Base-by-base conservation (phyloP, 805 yeast species). In the Candida incommunis region DNA sequence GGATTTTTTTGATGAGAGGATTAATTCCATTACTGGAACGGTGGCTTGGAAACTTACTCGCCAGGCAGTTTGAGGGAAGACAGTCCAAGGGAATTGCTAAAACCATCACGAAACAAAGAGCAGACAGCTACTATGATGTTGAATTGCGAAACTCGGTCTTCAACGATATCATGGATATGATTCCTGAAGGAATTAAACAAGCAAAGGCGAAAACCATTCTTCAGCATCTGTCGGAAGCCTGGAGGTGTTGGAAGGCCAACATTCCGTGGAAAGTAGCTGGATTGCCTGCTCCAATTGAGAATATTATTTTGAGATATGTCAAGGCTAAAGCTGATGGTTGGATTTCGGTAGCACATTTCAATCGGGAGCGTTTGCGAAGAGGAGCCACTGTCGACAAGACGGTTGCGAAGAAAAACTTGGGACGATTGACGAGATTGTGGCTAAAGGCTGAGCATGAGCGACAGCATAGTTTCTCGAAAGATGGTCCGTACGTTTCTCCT, bases 241-340 rank as follows among this genome's bases (percentile, higher is more conserved):
- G 99, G 99, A 70, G 98, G 60, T 92, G 97, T 61, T 92, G 99
- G 99, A 92, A 92, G 61, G 98, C 98, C 2, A 90, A 92, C 57
- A 82, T 92, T 47, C 95, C 96, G 0, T 92, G 97, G 97, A 79
- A 85, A 53, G 97, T 92, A 15, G 95, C 95, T 1, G 97, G 97
- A 0, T 68, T 92, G 64, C 98, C 99, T 1, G 82, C 74, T 44
- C 96, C 96, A 0, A 76, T 92, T 22, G 92, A 80, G 52, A 75
- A 76, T 40, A 84, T 92, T 31, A 88, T 92, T 49, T 81, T 84
- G 56, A 74, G 95, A 41, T 92, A 92, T 56, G 80, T 92, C 42
- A 81, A 86, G 56, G 95, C 96, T 0, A 90, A 92, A 60, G 96
- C 97, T 1, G 96, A 90, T 54, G 94, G 95, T 4, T 92, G 97